These are phyloP conservation scores for Furcasterigmium sp. DNA, from an alignment of 2,329 filamentous ascomycete species.

Conservation along the genomic window DNA sequence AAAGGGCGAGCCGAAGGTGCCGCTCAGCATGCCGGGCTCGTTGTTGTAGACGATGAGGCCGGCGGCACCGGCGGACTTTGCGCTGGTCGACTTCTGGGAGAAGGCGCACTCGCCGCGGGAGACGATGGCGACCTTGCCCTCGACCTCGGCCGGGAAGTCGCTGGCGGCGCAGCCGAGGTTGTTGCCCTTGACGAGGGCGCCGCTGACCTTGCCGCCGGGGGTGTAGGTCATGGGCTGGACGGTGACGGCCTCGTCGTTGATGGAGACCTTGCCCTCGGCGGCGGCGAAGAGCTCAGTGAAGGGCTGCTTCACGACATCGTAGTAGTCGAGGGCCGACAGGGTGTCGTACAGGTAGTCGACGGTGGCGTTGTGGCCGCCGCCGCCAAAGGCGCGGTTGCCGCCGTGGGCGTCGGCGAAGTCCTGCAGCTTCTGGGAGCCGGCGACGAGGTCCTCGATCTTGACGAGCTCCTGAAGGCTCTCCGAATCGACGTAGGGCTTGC, in stretches of 20 bases:
- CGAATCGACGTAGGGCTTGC: conserved; percentile 28
- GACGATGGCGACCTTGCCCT: conserved; percentile 54
- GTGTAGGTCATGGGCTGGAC: conserved; percentile 40
- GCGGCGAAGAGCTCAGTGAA: conserved; percentile 33
- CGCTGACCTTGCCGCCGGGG: conserved; percentile 36
- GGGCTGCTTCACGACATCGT: conserved; percentile 37
- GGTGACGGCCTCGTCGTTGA: conserved; percentile 20
- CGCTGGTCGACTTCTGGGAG: conserved; percentile 49
- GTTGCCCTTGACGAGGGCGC: conserved; percentile 37
- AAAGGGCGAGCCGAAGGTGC: conserved; percentile 48
- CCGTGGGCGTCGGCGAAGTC: conserved; percentile 35
- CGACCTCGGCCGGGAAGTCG: conserved; percentile 47
- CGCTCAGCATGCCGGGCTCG: conserved; percentile 39
- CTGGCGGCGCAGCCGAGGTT: conserved; percentile 47
- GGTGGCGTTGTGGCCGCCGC: conserved; percentile 39
- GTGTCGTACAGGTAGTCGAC: conserved; percentile 38
- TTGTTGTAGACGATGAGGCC: conserved; percentile 62
- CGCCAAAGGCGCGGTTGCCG: conserved; percentile 37
- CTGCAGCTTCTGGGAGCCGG: conserved; percentile 37
- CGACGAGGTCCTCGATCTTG: conserved; percentile 30
- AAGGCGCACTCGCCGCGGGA: conserved; percentile 56
- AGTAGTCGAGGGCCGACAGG: conserved; percentile 31
- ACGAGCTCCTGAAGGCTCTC: conserved; percentile 28
- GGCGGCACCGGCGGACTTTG: conserved; percentile 50
- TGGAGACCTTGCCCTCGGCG: conserved; percentile 21